A percentile compares a stretch with the other conserved stretches of the same genome.
These are phyloP conservation scores for Candida piceae DNA, from an alignment of 805 yeast species.

Conservation along the genomic window DNA sequence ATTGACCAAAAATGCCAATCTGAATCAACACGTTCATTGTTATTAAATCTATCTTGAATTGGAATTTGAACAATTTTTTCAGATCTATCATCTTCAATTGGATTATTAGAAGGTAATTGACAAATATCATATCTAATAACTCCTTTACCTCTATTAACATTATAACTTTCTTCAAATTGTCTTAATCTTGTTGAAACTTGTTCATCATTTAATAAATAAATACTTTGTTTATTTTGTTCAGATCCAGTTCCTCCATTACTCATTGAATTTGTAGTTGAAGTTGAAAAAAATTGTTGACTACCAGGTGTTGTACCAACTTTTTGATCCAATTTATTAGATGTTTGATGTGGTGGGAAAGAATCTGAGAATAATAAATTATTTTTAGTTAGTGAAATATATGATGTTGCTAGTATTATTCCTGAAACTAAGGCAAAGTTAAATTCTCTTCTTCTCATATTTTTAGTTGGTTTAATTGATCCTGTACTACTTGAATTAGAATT, in stretches of 20 bases:
- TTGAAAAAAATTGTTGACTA: constrained; percentile 30
- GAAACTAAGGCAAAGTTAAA: constrained; percentile 28
- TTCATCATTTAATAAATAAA: constrained; percentile 55
- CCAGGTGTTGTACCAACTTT: constrained; percentile 5
- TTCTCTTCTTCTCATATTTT: constrained; percentile 26
- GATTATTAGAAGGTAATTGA: constrained; percentile 86
- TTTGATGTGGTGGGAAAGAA: constrained; percentile 18
- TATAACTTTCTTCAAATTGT: constrained; percentile 72
- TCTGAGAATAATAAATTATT: constrained; percentile 26
- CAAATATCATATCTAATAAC: constrained; percentile 83
- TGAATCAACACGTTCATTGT: constrained; percentile 37
- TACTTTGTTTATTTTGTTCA: constrained; percentile 44
- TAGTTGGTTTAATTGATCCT: constrained; percentile 7
- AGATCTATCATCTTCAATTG: constrained; percentile 90
- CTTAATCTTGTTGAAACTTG: constrained; percentile 69
- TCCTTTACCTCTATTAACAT: constrained; percentile 81
- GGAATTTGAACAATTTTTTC: constrained; percentile 77
- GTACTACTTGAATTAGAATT: constrained; percentile 4
- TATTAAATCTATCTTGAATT: constrained; percentile 52
- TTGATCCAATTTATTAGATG: constrained; percentile 10
- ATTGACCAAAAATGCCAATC: constrained; percentile 96
- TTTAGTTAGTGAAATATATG: constrained; percentile 28
- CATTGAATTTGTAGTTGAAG: constrained; percentile 37
- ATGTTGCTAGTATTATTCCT: constrained; percentile 30
- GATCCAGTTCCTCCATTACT: constrained; percentile 35